Evolutionary conservation across 2,329 filamentous ascomycete genomes (phyloP), one percentile per base, ranked within the genome.

Genomic region (Diaporthe humulicola): DNA sequence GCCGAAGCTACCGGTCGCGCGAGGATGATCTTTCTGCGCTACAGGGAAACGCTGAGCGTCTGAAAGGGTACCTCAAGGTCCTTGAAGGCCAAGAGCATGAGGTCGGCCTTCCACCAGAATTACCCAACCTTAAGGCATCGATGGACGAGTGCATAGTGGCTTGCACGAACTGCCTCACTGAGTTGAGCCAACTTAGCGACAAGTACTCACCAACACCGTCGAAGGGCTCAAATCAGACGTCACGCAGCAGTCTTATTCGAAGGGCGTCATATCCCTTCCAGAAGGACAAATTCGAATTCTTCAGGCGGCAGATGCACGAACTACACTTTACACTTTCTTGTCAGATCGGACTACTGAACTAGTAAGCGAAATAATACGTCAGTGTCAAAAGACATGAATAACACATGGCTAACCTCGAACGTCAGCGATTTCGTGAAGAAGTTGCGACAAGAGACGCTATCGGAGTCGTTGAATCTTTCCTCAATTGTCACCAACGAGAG

Each of bases 281-380:
- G 48, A 69, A 69, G 48, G 64, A 69, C n/a, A 69, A 40, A 2
- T 69, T 69, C 10, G 64, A 69, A 3, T 28, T 9, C 0, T 69
- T 69, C 7, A 28, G 45, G 22, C 48, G 33, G 19, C 64, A 52
- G 45, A 3, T 69, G 1, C 45, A 69, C 0, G 7, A 69, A 1
- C 7, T 69, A 17, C 64, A 69, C 4, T 1, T 33, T n/a, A 38
- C 45, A 1, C 64, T 69, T 3, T 69, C 64, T 1, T 52, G 10
- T 4, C 64, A 69, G 8, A 9, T 69, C 4, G 64, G 38, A 14
- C 17, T 69, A 5, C 3, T 69, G 45, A 69, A 69, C 10, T 52
- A 52, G 61, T 67, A 67, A 7, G 61, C 36, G 12, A 25, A 7
- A 3, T 10, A 1, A 25, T 1, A n/a, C 8, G 28, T 1, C 33